Evolutionary conservation across 176 grass and related monocot species (phyloP), one percentile per base, ranked within the genome.

Genomic region (Ampelocalamus luodianensis): DNA sequence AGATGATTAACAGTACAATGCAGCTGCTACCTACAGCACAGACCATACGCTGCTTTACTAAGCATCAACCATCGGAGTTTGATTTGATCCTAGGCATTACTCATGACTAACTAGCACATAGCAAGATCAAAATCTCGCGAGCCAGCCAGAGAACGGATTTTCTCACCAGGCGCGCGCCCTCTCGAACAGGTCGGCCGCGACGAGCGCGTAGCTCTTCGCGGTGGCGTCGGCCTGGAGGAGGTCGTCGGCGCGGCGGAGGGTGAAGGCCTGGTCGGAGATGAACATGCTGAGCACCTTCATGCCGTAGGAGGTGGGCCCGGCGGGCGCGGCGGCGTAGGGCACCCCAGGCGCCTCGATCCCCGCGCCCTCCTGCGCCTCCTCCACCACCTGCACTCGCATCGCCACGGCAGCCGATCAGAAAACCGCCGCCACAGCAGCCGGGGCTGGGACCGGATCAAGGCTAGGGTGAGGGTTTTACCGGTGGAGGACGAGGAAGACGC

Each of bases 401-500:
- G 10, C 70, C 0, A 10, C 70, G 9, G 1, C 68, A 26, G 51
- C 9, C 29, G 24, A 32, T 51, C 45, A 56, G 53, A 10, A 60
- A 9, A 5, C 54, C 54, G 8, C 2, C 20, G 8, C 20, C 26
- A 34, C 32, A 34, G 32, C 32, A 14, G 42, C 14, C 32, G 6
- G 23, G 26, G 73, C 5, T 13, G 23, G 36, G 43, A 10, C 42
- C 79, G 46, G 42, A 79, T 16, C 8, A 1, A 24, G 11, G 74
- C 38, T 80, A 50, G 82, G 51, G 79, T 71, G 80, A 26, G 39
- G 40, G 6, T 0, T 32, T 87, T 37, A 97, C 92, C 92, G 60
- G 60, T 82, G 91, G 18, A 68, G 94, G 37, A 97, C 88, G 80
- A 94, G 94, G 88, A 94, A 97, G 38, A 91, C 85, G 71, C 90